These are phyloP conservation scores for Scleroderma bovista DNA, from an alignment of 768 basidiomycete species.

Conservation along the genomic window DNA sequence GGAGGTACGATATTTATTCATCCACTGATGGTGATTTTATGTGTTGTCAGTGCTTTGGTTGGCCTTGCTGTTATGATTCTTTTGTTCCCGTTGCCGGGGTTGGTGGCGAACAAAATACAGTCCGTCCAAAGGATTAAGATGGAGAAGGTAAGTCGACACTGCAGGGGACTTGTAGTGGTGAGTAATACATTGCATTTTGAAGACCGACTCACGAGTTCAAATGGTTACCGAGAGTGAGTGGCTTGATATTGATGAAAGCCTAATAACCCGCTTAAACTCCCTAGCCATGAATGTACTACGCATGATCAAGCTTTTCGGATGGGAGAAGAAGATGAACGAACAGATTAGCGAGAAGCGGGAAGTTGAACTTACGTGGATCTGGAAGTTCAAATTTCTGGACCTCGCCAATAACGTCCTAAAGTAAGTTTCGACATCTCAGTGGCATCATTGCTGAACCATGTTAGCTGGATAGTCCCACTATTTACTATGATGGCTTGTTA, in stretches of 20 bases:
- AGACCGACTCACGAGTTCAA: slow-evolving; percentile 56
- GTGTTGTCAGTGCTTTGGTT: slow-evolving; percentile 36
- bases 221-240: slow-evolving; percentile 52
- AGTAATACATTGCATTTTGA: slow-evolving; percentile 6
- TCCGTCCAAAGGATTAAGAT: slow-evolving; percentile 45
- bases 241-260: background rate
- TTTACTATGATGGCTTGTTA: slow-evolving; percentile 63
- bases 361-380: slow-evolving; percentile 51
- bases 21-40: background rate
- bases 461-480: slow-evolving; percentile 55
- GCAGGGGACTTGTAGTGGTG: background rate
- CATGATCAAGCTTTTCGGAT: slow-evolving; percentile 69
- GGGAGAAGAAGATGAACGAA: slow-evolving; percentile 53
- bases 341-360: slow-evolving; percentile 53
- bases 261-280: background rate
- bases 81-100: slow-evolving; percentile 54
- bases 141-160: slow-evolving; percentile 29
- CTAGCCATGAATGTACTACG: slow-evolving; percentile 51
- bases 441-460: background rate
- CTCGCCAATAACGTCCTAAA: slow-evolving; percentile 34
- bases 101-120: slow-evolving; percentile 45
- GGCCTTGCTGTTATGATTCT: slow-evolving; percentile 50
- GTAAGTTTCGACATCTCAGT: background rate
- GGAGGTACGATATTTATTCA: slow-evolving; percentile 22
- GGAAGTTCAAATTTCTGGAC: slow-evolving; percentile 47